phyloP scores from a whole-genome alignment of 23 red algal species.

The Gracilaria gracilis region DNA sequence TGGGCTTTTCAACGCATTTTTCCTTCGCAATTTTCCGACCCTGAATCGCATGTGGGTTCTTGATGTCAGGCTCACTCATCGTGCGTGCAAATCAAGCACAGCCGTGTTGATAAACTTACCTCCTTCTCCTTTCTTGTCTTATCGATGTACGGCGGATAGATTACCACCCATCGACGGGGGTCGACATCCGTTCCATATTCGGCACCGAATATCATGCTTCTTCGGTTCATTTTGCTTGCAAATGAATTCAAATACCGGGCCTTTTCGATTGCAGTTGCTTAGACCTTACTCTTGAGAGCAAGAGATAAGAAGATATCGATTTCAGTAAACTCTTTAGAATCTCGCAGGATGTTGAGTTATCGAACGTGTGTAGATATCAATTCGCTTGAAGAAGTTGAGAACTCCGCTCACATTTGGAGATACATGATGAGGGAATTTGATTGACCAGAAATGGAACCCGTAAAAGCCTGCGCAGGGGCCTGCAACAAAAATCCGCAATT shows the following conservation, averaged over 20 bases:
- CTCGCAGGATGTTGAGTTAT: not conserved
- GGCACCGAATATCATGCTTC: constrained; percentile 44
- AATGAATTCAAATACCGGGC: not conserved
- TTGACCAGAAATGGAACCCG: not conserved
- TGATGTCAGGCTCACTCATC: not conserved
- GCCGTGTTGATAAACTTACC: constrained; percentile 15
- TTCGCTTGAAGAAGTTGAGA: not conserved
- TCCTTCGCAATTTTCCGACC: constrained; percentile 72
- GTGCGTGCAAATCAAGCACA: not conserved
- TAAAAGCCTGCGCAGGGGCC: not conserved
- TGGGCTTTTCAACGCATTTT: constrained; percentile 67
- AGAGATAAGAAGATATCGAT: not conserved
- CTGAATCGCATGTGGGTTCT: not conserved
- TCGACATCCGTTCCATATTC: constrained; percentile 61
- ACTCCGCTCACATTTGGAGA: not conserved
- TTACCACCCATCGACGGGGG: constrained; percentile 67
- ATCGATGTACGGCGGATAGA: constrained; percentile 74
- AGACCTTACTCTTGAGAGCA: not conserved
- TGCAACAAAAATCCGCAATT: not conserved
- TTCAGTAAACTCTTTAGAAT: not conserved
- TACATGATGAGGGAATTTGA: not conserved
- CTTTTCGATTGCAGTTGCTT: not conserved
- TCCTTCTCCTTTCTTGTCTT: constrained; percentile 59
- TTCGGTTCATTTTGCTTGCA: constrained; percentile 12
- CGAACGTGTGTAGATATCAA: not conserved